A percentile compares a stretch with the other conserved stretches of the same genome.
Evolutionary conservation across 2,329 filamentous ascomycete species (phyloP).

Genomic region (Aspergillus sp.): DNA sequence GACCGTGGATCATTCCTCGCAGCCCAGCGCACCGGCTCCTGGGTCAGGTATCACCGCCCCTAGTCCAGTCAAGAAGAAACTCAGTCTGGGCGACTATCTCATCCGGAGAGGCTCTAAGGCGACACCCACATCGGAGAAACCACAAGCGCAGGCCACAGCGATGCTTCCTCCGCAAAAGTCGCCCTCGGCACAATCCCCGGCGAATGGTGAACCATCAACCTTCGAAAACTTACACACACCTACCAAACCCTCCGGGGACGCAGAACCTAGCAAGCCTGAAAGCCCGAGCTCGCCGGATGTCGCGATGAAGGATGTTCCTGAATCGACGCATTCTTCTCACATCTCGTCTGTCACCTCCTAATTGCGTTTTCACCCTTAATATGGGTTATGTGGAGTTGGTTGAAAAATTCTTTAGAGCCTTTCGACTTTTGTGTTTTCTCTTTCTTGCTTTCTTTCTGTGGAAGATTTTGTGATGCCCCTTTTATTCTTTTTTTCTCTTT

Average conservation of each 20-base stretch:
- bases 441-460: not conserved
- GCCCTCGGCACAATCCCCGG: slow-evolving; percentile 11
- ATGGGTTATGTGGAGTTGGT: slow-evolving; percentile 1
- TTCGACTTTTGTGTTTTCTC: slow-evolving; percentile 6
- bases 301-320: slow-evolving; percentile 27
- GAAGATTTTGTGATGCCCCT: slow-evolving; percentile 4
- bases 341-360: slow-evolving; percentile 21
- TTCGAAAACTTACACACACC: slow-evolving; percentile 6
- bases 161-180: slow-evolving; percentile 21
- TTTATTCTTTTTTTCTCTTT: slow-evolving; percentile 1
- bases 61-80: slow-evolving; percentile 47
- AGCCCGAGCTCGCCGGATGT: slow-evolving; percentile 20
- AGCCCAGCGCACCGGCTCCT: slow-evolving; percentile 12
- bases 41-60: slow-evolving; percentile 34
- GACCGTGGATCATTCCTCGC: slow-evolving; percentile 19
- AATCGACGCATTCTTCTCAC: slow-evolving; percentile 21
- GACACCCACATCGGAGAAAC: slow-evolving; percentile 38
- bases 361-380: slow-evolving; percentile 1
- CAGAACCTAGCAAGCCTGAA: slow-evolving; percentile 14
- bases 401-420: not conserved
- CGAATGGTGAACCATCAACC: slow-evolving; percentile 9
- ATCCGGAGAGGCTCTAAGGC: slow-evolving; percentile 36
- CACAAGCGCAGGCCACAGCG: slow-evolving; percentile 22
- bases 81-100: slow-evolving; percentile 47
- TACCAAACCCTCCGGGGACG: slow-evolving; percentile 6